These are phyloP conservation scores for Saturnispora mendoncae DNA, from an alignment of 805 yeast species.

Conservation along the genomic window DNA sequence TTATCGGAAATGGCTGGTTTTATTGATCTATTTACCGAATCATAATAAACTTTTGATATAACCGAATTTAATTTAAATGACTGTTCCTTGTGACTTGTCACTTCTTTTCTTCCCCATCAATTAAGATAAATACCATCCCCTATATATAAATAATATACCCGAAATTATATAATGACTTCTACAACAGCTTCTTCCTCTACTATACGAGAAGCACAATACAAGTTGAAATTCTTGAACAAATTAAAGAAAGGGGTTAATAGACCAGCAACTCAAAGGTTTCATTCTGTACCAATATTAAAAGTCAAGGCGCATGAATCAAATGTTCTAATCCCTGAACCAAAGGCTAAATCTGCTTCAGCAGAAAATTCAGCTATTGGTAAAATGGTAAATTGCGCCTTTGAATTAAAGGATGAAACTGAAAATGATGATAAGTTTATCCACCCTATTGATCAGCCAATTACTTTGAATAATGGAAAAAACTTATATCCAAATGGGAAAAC, in stretches of 20 bases:
- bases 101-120: no score
- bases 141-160: no score
- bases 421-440: constrained; percentile 18
- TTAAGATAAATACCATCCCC: no score
- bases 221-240: constrained; percentile 1
- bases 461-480: constrained; percentile 14
- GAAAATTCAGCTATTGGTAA: background rate
- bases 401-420: constrained; percentile 11
- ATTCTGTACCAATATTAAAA: background rate
- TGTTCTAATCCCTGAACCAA: background rate
- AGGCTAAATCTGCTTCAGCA: background rate
- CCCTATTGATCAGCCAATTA: constrained; percentile 27
- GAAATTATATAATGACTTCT: background rate
- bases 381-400: constrained; percentile 26
- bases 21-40: background rate
- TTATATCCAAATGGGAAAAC: constrained; percentile 10
- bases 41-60: background rate
- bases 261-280: background rate
- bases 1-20: constrained; percentile 1
- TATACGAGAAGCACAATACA: background rate
- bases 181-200: background rate
- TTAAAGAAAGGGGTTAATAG: background rate
- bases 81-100: no score
- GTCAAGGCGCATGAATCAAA: constrained; percentile 2
- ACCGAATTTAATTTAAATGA: no score